A percentile compares a stretch with the other conserved stretches of the same genome.
Evolutionary conservation across 2,329 filamentous ascomycete species (phyloP).

Genomic region (Cytospora chrysosperma): DNA sequence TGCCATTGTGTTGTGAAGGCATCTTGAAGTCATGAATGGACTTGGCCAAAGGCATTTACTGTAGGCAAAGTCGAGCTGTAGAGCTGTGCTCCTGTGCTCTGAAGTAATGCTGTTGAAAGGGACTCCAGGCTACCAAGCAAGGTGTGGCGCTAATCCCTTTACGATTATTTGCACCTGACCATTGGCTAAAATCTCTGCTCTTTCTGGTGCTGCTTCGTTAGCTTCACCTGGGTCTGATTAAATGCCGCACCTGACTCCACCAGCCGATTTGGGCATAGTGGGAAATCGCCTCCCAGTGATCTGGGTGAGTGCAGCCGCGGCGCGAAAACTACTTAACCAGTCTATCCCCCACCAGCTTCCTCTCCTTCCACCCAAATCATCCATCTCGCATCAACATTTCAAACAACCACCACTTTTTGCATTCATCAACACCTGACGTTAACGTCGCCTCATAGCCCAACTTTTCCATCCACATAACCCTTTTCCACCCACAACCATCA

Average conservation of each 20-base stretch:
- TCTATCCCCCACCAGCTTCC: slow-evolving; percentile 43
- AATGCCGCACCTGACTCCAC: background rate
- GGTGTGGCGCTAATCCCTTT: background rate
- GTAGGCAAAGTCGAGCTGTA: background rate
- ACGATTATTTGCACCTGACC: background rate
- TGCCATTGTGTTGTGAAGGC: background rate
- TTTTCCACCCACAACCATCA: slow-evolving; percentile 51
- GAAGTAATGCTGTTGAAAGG: background rate
- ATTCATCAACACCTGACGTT: slow-evolving; percentile 31
- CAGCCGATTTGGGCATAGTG: background rate
- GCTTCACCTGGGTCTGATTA: background rate
- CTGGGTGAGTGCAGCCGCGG: slow-evolving; percentile 41
- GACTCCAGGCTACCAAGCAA: background rate
- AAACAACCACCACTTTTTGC: slow-evolving; percentile 31
- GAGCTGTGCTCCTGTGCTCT: background rate
- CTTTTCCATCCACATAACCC: slow-evolving; percentile 37
- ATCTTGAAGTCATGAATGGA: background rate
- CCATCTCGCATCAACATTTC: slow-evolving; percentile 28
- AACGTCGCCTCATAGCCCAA: slow-evolving; percentile 26
- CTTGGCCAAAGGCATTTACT: no score
- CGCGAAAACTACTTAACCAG: slow-evolving; percentile 57
- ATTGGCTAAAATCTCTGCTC: background rate
- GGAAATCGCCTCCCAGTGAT: slow-evolving; percentile 7
- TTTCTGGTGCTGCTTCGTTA: background rate
- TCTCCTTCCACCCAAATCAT: slow-evolving; percentile 35